Evolutionary conservation across 164 flowering plant species (phyloP).

Genomic region (Sedum album): DNA sequence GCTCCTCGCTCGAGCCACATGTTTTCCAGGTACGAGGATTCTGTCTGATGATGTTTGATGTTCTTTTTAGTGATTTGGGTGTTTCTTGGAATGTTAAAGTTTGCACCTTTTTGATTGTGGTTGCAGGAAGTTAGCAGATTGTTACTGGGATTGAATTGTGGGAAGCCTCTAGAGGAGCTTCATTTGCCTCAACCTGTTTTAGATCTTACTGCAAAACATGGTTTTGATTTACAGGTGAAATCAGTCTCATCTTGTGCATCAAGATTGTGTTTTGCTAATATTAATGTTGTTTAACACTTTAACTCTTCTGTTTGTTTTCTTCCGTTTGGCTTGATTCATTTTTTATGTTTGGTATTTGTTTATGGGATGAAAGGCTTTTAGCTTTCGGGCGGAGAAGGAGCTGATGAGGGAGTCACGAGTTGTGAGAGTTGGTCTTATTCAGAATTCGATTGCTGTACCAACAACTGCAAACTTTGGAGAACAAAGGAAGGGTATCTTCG

Average conservation of each 20-base stretch:
- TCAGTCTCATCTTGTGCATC: background rate
- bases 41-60: background rate
- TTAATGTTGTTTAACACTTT: too few species aligned
- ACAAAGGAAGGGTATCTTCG: slow-evolving; percentile 70
- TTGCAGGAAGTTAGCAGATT: slow-evolving; percentile 80
- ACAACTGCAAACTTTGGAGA: slow-evolving; percentile 64
- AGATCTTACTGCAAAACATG: slow-evolving; percentile 40
- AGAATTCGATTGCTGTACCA: slow-evolving; percentile 71
- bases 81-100: background rate
- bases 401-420: slow-evolving; percentile 58
- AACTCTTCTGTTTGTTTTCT: too few species aligned
- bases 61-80: background rate
- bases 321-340: background rate
- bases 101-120: background rate
- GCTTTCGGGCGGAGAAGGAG: slow-evolving; percentile 73
- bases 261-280: slow-evolving; percentile 1
- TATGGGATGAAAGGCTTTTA: slow-evolving; percentile 50
- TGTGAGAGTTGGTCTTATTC: slow-evolving; percentile 85
- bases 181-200: slow-evolving; percentile 40
- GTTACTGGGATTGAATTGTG: slow-evolving; percentile 77
- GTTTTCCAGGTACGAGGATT: slow-evolving; percentile 34
- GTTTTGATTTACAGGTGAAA: slow-evolving; percentile 75
- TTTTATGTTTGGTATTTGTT: background rate
- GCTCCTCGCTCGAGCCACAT: slow-evolving; percentile 22
- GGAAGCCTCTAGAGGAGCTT: slow-evolving; percentile 42